These are phyloP conservation scores for Dactylellina drechsleri DNA, from an alignment of 2,329 filamentous ascomycete genomes.

Conservation along the genomic window DNA sequence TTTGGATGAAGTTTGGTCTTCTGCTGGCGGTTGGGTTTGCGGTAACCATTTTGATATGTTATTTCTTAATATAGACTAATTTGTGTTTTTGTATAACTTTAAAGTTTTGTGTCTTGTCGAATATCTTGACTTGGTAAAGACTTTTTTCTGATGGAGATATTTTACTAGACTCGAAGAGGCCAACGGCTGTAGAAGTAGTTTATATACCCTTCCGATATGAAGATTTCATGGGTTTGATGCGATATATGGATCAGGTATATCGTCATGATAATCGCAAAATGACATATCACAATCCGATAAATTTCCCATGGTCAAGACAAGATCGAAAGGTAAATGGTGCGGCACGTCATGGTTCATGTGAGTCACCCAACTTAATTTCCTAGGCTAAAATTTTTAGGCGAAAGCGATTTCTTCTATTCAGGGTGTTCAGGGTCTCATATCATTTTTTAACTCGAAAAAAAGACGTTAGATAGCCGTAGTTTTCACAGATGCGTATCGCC, in stretches of 20 bases:
- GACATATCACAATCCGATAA: constrained; percentile 30
- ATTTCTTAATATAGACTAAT: constrained; percentile 5
- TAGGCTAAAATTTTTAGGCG: background rate
- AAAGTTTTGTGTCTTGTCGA: constrained; percentile 1
- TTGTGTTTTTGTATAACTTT: constrained; percentile 12
- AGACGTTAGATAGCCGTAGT: constrained; percentile 47
- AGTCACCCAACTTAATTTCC: constrained; percentile 1
- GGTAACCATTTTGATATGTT: constrained; percentile 45
- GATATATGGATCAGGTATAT: constrained; percentile 20
- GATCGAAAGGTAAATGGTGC: constrained; percentile 12
- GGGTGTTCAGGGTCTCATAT: constrained; percentile 2
- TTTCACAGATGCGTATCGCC: constrained; percentile 26
- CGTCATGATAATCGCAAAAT: constrained; percentile 53
- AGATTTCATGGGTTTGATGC: constrained; percentile 5
- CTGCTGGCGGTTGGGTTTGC: constrained; percentile 40
- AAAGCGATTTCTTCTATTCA: background rate
- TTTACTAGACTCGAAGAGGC: background rate
- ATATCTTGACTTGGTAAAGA: constrained; percentile 13
- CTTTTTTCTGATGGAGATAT: background rate
- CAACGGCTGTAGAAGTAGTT: background rate
- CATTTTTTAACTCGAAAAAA: background rate
- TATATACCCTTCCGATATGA: constrained; percentile 3
- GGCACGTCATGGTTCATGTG: constrained; percentile 52
- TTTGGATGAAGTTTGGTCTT: constrained; percentile 50
- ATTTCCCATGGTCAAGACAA: constrained; percentile 5